Base-by-base conservation (phyloP, 805 yeast species). In the Nakazawaea ishiwadae region DNA sequence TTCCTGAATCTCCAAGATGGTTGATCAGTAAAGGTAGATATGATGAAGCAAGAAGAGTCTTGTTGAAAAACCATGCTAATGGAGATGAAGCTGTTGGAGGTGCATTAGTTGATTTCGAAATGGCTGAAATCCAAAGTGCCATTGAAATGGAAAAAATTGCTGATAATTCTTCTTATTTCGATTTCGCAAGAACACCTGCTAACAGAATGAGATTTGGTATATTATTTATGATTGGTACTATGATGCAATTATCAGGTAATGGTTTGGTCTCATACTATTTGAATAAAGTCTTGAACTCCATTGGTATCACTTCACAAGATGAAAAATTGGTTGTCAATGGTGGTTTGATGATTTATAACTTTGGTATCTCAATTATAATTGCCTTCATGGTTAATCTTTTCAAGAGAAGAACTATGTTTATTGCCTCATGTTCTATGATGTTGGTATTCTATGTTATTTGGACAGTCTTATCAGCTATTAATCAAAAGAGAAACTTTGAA, bases 311-410 rank as follows among this genome's bases (percentile, higher is more conserved):
- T 37, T 63, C 62, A 11, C 58, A 64, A 19, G 58, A 58, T 37
- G 54, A 59, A 42, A 75, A 75, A 55, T 64, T 75, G 44, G 54
- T 68, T 40, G 66, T 75, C 53, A 75, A 76, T 52, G 79, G 75
- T 42, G 68, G 71, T 46, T 64, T 74, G 47, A 69, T 66, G 68
- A 57, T 70, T 44, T 73, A 63, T 55, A 73, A 73, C 60, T 66
- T 68, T 40, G 55, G 58, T 36, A 49, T 58, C 36, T 59, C 66
- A 9, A 46, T 61, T 29, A 42, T 54, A 5, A 58, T 61, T 43
- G 57, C 63, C 26, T 47, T 56, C 40, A 46, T 56, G 27, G 54
- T 51, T 26, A 56, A 58, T 36, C 37, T 26, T 21, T 50, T 66
- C 44, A 65, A 54, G 35, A 61, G 75, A 53, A 60, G 73, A 53